Percentiles rank a stretch among this genome's conserved stretches.
Conservation (phyloP, 352 stramenopile genomes). For the Pythium dissotocum region DNA sequence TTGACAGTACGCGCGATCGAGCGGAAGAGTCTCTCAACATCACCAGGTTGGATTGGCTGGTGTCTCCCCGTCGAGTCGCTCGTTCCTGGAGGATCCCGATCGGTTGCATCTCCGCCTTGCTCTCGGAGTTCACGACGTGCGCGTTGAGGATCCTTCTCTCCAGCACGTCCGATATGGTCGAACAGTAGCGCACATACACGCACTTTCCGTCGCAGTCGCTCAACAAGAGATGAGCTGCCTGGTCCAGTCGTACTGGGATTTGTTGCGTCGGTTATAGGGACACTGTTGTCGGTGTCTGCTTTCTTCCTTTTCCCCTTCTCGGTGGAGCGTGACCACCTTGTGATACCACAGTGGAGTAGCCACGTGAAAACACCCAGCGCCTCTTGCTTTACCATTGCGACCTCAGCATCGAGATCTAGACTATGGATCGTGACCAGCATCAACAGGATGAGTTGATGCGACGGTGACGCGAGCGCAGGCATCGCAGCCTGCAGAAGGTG, state of each 20-base stretch:
- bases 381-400: background rate
- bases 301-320: background rate
- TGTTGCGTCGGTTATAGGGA: background rate
- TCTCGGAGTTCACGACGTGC: background rate
- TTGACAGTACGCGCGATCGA: constrained; percentile 27
- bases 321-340: background rate
- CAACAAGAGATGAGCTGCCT: constrained; percentile 24
- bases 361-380: background rate
- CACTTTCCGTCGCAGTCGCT: constrained; percentile 37
- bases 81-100: background rate
- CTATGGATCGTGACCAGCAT: background rate
- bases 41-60: background rate
- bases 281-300: background rate
- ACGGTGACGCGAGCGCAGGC: background rate
- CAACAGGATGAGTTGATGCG: constrained; percentile 1
- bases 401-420: background rate
- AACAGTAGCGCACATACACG: constrained; percentile 35
- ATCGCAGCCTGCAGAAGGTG: background rate
- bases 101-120: background rate
- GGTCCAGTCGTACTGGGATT: background rate
- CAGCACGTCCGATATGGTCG: constrained; percentile 8
- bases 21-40: constrained; percentile 13
- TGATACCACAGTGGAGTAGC: background rate
- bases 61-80: background rate
- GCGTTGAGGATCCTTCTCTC: background rate